These are phyloP conservation scores for Russula sp. DNA, from an alignment of 768 basidiomycete species.

Conservation along the genomic window DNA sequence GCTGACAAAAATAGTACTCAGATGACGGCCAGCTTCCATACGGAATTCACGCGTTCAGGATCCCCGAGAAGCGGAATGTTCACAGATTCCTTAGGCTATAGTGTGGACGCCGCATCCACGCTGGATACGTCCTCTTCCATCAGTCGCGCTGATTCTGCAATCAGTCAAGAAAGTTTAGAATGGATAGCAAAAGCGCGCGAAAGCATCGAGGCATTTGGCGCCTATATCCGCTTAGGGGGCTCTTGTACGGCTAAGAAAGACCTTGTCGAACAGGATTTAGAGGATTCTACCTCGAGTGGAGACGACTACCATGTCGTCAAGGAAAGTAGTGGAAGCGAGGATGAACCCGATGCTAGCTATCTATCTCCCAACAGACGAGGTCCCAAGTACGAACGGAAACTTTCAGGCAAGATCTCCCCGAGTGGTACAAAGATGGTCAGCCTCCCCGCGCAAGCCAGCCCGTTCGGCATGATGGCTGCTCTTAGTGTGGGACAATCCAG, in stretches of 20 bases:
- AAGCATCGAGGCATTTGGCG: conserved; percentile 60
- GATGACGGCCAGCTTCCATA: conserved; percentile 14
- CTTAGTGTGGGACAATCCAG: conserved; percentile 41
- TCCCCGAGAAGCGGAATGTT: conserved; percentile 20
- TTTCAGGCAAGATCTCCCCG: conserved; percentile 23
- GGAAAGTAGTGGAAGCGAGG: conserved; percentile 16
- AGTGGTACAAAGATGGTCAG: conserved; percentile 44
- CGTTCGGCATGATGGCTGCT: conserved; percentile 71
- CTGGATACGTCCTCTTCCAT: conserved; percentile 6
- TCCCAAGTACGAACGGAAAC: conserved; percentile 25
- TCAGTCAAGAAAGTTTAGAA: conserved; percentile 52
- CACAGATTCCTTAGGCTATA: conserved; percentile 3
- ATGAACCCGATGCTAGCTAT: conserved; percentile 34
- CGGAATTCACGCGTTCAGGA: conserved; percentile 20
- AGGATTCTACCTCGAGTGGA: conserved; percentile 30
- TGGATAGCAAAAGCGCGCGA: conserved; percentile 74
- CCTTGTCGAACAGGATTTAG: conserved; percentile 26
- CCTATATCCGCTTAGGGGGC: conserved; percentile 56
- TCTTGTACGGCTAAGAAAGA: conserved; percentile 43
- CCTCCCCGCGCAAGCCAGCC: conserved; percentile 53
- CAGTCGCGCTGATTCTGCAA: conserved; percentile 21
- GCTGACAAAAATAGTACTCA: conserved; percentile 14
- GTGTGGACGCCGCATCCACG: conserved; percentile 1
- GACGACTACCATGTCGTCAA: conserved; percentile 34
- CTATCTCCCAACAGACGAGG: conserved; percentile 30